These are phyloP conservation scores for Mycena sanguinolenta DNA, from an alignment of 768 basidiomycete species.

Conservation along the genomic window DNA sequence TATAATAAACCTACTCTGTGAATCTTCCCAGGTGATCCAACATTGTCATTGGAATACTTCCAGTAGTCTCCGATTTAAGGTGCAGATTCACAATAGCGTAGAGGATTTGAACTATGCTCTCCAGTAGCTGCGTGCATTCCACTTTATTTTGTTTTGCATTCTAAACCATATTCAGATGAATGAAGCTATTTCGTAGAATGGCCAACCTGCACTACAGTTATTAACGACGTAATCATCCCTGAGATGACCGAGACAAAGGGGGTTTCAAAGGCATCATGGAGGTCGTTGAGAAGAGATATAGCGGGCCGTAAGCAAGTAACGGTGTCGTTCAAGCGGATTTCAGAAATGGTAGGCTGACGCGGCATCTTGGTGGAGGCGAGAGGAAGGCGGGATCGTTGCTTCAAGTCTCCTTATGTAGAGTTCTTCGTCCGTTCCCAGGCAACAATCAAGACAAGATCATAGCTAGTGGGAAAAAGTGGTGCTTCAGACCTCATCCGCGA, in stretches of 20 bases:
- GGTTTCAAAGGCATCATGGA: neutral
- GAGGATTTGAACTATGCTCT: neutral
- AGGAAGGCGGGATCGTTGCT: no score
- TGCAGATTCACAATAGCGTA: neutral
- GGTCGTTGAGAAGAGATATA: neutral
- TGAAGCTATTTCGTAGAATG: neutral
- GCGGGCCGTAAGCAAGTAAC: neutral
- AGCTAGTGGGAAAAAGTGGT: no score
- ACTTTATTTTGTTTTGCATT: neutral
- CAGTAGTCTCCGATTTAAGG: neutral
- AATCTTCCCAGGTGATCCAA: neutral
- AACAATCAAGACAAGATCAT: no score
- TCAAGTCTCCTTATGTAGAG: no score
- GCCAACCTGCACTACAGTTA: neutral
- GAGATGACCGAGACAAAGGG: neutral
- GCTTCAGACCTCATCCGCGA: no score
- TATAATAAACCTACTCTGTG: neutral
- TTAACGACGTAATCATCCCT: neutral
- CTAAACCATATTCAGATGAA: neutral
- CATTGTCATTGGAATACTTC: neutral
- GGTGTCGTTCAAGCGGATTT: neutral
- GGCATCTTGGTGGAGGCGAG: neutral
- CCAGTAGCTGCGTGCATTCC: neutral
- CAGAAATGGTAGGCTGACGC: neutral
- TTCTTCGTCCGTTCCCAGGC: no score